These are phyloP conservation scores for Xylariomycetidae sp. DNA, from an alignment of 2,329 filamentous ascomycete species.

Conservation along the genomic window DNA sequence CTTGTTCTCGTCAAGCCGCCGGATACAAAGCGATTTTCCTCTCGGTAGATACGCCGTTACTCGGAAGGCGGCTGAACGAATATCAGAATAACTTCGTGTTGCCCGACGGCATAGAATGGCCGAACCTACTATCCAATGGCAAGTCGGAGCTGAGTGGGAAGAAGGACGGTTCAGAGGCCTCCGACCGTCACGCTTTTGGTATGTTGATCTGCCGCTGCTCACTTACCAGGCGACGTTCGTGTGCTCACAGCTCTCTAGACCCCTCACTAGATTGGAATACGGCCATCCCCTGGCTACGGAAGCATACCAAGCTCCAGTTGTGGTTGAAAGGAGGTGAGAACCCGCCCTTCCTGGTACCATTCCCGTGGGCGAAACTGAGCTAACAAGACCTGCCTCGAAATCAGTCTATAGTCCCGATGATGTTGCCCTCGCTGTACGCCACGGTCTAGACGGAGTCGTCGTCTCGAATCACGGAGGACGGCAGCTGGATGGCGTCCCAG, in stretches of 20 bases:
- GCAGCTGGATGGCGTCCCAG: conserved; percentile 38
- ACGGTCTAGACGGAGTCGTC: conserved; percentile 26
- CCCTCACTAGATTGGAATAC: conserved; percentile 40
- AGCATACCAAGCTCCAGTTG: conserved; percentile 40
- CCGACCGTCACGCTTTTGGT: too few relatives aligned
- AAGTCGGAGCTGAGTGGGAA: too few relatives aligned
- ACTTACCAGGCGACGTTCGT: too few relatives aligned
- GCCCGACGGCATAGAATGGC: conserved; percentile 35
- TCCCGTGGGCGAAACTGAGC: too few relatives aligned
- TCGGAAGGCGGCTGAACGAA: conserved; percentile 48
- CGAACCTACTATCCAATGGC: conserved; percentile 35
- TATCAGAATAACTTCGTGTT: conserved; percentile 45
- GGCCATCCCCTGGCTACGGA: conserved; percentile 41
- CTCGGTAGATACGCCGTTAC: conserved; percentile 47
- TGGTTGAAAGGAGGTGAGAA: conserved; percentile 37
- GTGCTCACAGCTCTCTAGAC: too few relatives aligned
- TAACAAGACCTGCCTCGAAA: too few relatives aligned
- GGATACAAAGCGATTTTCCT: conserved; percentile 50
- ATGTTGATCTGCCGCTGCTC: too few relatives aligned
- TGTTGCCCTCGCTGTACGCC: conserved; percentile 31
- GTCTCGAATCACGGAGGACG: conserved; percentile 43
- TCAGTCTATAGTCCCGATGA: too few relatives aligned
- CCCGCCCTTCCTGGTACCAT: too few relatives aligned
- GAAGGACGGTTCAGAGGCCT: too few relatives aligned
- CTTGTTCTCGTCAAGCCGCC: conserved; percentile 11